Evolutionary conservation across 2,329 filamentous ascomycete species (phyloP), one percentile per base, ranked within the genome.

Genomic region (Fusarium anthophilum): DNA sequence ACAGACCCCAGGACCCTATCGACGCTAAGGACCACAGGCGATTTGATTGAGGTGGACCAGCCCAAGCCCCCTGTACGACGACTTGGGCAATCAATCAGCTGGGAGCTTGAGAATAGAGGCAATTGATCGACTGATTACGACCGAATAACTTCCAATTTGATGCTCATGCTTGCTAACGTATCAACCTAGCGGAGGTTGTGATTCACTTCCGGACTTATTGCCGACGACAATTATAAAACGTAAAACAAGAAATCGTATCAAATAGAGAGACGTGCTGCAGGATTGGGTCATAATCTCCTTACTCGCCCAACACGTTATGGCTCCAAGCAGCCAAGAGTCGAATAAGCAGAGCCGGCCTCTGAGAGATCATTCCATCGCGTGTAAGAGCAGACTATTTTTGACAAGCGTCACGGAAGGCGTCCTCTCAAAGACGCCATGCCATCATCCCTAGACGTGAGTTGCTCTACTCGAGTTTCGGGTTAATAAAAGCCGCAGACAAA

Each of bases 81-180:
- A 62, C 44, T 69, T 64, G 58, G 66, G 73, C 76, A 78, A 77
- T 75, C 76, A 76, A 78, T 75, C 76, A 76, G 66, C 71, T 66
- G 69, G 41, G 63, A 57, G 50, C 47, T 66, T 66, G 50, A 69
- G 35, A 60, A 66, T 65, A 63, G 47, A 72, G 71, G 67, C 68
- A 70, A 71, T 74, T 78, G 76, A 78, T 78, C 72, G 76, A 78
- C 76, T 78, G 74, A 78, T 78, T 74, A 66, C 66, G 57, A 63
- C 63, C 66, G 71, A 69, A 74, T 63, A 55, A 28, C 64, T 55
- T 63, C 37, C 66, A 76, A 75, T 64, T 62, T 72, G 76, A 75
- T 75, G 63, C 61, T 75, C 35, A 54, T 54, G 51, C 51, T 28
- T 54, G 35, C 51, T 54, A 54, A 39, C 24, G 51, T 54, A 54